phyloP scores from a whole-genome alignment of 2,329 filamentous ascomycete genomes.

The Aurifilum marmelostoma region DNA sequence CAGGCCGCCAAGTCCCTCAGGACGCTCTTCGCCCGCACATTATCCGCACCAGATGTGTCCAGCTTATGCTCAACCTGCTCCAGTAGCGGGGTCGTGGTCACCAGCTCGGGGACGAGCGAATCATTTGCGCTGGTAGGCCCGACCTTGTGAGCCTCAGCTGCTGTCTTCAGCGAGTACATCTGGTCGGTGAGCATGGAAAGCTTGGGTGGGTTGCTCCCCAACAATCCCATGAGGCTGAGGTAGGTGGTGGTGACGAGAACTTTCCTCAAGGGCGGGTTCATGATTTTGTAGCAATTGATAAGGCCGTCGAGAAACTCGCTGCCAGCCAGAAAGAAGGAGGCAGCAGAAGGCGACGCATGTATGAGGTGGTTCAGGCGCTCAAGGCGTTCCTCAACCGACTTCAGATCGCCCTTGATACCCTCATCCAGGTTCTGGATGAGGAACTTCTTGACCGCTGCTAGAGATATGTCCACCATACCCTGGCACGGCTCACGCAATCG shows the following conservation, averaged over 20 bases:
- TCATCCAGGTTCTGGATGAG: slow-evolving; percentile 67
- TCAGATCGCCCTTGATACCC: slow-evolving; percentile 58
- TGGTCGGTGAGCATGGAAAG: slow-evolving; percentile 79
- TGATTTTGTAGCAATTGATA: slow-evolving; percentile 65
- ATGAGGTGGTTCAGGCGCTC: slow-evolving; percentile 66
- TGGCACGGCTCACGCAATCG: slow-evolving; percentile 57
- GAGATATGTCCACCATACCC: slow-evolving; percentile 53
- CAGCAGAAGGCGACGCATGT: slow-evolving; percentile 60
- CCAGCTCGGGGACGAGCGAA: slow-evolving; percentile 78
- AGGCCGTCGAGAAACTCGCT: slow-evolving; percentile 87
- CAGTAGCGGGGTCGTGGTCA: slow-evolving; percentile 78
- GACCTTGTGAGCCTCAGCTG: slow-evolving; percentile 65
- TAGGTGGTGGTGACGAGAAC: slow-evolving; percentile 75
- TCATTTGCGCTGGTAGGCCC: slow-evolving; percentile 62
- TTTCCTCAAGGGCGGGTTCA: slow-evolving; percentile 65
- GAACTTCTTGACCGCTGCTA: slow-evolving; percentile 63
- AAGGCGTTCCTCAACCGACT: slow-evolving; percentile 57
- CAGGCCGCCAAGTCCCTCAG: slow-evolving; percentile 64
- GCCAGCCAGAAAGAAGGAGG: slow-evolving; percentile 73
- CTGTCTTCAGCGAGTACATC: slow-evolving; percentile 76
- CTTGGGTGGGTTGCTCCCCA: slow-evolving; percentile 68
- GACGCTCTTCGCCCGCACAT: slow-evolving; percentile 61
- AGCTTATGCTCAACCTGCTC: slow-evolving; percentile 62
- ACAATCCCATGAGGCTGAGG: slow-evolving; percentile 71
- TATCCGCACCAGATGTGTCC: slow-evolving; percentile 52